These are phyloP conservation scores for Phytophthora ramorum DNA, from an alignment of 352 stramenopile species.

Conservation along the genomic window DNA sequence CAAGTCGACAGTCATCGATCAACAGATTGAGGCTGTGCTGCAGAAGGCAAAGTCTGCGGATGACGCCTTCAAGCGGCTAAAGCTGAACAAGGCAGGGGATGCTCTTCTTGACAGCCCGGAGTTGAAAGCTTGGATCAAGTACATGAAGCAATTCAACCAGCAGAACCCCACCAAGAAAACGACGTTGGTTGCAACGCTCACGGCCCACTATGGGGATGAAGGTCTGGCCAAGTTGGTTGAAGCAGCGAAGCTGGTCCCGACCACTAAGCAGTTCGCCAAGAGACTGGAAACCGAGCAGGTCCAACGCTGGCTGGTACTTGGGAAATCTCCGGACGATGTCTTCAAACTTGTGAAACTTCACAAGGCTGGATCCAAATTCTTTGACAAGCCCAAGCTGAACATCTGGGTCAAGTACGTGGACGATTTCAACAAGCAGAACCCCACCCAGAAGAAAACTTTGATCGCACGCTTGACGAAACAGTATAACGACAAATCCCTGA, in stretches of 20 bases:
- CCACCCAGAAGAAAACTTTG: background rate
- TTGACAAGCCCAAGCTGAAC: constrained; percentile 4
- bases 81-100: constrained; percentile 1
- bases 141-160: constrained; percentile 1
- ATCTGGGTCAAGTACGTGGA: constrained; percentile 8
- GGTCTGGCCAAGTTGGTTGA: constrained; percentile 4
- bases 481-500: constrained; percentile 7
- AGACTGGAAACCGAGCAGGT: constrained; percentile 14
- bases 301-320: constrained; percentile 7
- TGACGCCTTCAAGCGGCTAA: background rate
- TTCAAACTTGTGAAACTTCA: constrained; percentile 14
- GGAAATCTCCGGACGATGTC: constrained; percentile 12
- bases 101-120: background rate
- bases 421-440: constrained; percentile 8
- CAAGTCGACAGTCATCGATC: background rate
- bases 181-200: constrained; percentile 3
- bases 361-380: background rate
- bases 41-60: background rate
- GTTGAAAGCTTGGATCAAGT: constrained; percentile 1
- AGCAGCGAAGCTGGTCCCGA: background rate
- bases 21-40: background rate
- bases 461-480: background rate
- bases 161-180: constrained; percentile 1
- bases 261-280: constrained; percentile 4
- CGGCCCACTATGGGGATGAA: constrained; percentile 1